These are phyloP conservation scores for Serendipita sp. DNA, from an alignment of 768 basidiomycete genomes.

Conservation along the genomic window DNA sequence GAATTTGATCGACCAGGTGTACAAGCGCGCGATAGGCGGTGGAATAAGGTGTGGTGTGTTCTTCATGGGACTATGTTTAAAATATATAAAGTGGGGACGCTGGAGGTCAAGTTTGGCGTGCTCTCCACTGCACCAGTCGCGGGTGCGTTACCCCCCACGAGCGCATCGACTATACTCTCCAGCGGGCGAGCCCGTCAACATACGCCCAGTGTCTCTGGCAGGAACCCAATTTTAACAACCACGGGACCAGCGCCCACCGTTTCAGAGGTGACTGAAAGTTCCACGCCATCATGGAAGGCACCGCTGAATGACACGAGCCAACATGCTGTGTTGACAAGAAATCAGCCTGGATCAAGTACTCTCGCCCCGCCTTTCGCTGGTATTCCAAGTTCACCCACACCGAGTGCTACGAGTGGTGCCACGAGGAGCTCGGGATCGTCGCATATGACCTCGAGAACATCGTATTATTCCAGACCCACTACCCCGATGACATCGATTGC, in stretches of 20 bases:
- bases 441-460: background rate
- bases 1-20: conserved; percentile 77
- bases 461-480: conserved; percentile 4
- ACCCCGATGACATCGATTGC: background rate
- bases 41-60: conserved; percentile 76
- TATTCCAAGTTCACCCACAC: background rate
- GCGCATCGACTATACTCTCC: background rate
- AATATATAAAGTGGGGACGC: conserved; percentile 38
- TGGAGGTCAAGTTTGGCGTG: conserved; percentile 4
- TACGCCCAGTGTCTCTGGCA: background rate
- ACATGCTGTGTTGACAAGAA: background rate
- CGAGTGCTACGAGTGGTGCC: background rate
- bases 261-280: background rate
- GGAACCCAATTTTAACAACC: background rate
- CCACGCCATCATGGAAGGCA: background rate
- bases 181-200: background rate
- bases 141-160: conserved; percentile 4
- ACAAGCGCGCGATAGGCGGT: conserved; percentile 80
- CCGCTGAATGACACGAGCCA: background rate
- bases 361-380: background rate
- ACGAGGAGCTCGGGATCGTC: conserved; percentile 6
- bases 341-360: background rate
- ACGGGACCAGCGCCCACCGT: background rate
- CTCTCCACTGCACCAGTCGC: conserved; percentile 11
- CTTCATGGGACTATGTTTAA: conserved; percentile 83